Evolutionary conservation across 345 rosid species (phyloP).

Genomic region (Eucalyptus urophylla): DNA sequence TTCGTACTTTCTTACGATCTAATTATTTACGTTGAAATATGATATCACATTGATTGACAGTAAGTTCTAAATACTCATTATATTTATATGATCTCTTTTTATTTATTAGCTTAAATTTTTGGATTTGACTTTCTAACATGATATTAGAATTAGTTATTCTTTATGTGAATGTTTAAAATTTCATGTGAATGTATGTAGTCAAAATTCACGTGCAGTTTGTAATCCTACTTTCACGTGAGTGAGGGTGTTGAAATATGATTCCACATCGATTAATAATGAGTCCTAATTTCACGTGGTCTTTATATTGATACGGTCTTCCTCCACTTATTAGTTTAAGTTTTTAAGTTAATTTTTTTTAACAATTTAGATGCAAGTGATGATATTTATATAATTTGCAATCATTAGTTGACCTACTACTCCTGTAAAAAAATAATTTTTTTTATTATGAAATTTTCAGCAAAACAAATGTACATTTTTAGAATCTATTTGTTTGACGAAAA

Average conservation of each 20-base stretch:
- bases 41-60: rapidly evolving
- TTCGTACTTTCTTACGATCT: neutral
- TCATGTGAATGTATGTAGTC: no score
- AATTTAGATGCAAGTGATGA: neutral
- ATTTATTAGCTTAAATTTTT: rapidly evolving
- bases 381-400: neutral
- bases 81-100: no score
- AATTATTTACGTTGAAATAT: neutral
- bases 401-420: neutral
- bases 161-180: rapidly evolving
- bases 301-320: no score
- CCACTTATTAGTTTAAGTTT: no score
- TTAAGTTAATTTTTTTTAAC: no score
- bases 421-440: neutral
- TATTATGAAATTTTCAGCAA: neutral
- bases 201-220: no score
- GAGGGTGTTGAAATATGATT: no score
- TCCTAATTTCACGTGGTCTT: no score
- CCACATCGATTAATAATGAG: no score
- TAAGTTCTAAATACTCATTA: no score
- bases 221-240: no score
- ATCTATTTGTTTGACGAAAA: rapidly evolving
- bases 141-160: rapidly evolving
- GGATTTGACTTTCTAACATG: rapidly evolving
- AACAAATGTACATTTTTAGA: no score